Base-by-base conservation (phyloP, 208 protist genomes). In the Crithidia mellificae region DNA sequence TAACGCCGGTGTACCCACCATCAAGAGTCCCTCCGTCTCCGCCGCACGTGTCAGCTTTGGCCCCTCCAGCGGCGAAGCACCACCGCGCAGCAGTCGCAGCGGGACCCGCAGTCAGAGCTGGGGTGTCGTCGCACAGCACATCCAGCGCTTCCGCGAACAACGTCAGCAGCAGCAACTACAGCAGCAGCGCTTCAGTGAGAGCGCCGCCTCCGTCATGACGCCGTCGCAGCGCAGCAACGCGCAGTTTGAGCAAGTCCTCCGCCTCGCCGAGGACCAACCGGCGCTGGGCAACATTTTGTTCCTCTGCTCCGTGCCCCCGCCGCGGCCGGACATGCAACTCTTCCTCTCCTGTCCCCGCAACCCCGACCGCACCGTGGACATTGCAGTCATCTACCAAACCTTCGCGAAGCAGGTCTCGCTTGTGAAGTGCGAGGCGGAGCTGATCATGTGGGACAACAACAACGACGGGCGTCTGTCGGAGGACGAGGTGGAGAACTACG, bases 401-500 rank as follows among this genome's bases (percentile, higher is more conserved):
- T 94, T 93, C 64, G 80, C 81, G 25, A 92, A 90, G 68, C 74
- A 92, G 55, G 87, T 94, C n/a, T 92, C 92, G 14, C 74, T 94
- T 0, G 74, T 95, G 11, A 91, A 94, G 74, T 94, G 80, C 50
- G 82, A 92, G 59, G 85, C 88, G 47, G 85, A 92, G 69, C 72
- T 98, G 15, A 68, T 91, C 14, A 85, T 92, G 78, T 94, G 84
- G 78, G 90, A 97, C 66, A 77, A 58, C 63, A 91, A 96, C 78
- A 87, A 84, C 70, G 88, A 96, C 61, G 92, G 92, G 2, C 78
- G 79, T 8, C 78, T 98, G 20, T 84, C 86, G 1, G 92, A 97
- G 66, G 77, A 92, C 52, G 92, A 98, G 55, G 63, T 98, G 58
- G 92, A 97, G 68, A 85, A 72, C 61, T 98, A 93, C 77, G 85